Evolutionary conservation across 176 grass and related monocot species (phyloP).

Genomic region (Tuctoria greenei): DNA sequence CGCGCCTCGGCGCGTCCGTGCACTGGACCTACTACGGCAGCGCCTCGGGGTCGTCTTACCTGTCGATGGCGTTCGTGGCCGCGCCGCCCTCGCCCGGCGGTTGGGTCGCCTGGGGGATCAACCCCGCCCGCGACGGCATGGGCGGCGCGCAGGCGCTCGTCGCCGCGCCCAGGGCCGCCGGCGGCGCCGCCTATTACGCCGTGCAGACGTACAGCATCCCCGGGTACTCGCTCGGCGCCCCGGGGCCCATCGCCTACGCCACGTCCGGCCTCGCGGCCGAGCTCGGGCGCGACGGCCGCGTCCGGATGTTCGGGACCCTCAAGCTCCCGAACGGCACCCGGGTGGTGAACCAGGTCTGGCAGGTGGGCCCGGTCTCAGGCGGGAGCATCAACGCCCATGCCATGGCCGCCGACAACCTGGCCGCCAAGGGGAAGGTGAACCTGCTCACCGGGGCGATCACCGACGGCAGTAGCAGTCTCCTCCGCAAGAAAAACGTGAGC

Average conservation of each 20-base stretch:
- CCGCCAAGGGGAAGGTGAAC: constrained; percentile 60
- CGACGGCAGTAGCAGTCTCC: constrained; percentile 15
- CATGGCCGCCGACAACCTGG: not conserved
- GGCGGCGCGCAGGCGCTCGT: constrained; percentile 55
- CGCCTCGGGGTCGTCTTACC: constrained; percentile 31
- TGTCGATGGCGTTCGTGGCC: constrained; percentile 62
- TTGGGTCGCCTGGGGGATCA: constrained; percentile 68
- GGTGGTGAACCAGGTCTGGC: constrained; percentile 75
- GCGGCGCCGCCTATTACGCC: constrained; percentile 44
- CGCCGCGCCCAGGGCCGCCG: constrained; percentile 31
- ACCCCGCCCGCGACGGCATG: constrained; percentile 52
- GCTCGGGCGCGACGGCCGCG: constrained; percentile 43
- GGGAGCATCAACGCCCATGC: constrained; percentile 31
- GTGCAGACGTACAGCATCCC: constrained; percentile 56
- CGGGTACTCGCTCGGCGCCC: not conserved
- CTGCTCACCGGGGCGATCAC: constrained; percentile 47
- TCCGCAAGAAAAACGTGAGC: constrained; percentile 68
- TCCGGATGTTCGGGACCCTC: constrained; percentile 57
- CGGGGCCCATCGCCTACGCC: constrained; percentile 21
- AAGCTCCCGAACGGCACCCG: constrained; percentile 40
- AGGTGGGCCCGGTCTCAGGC: constrained; percentile 27
- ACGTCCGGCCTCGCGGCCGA: constrained; percentile 53
- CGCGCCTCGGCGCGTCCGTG: constrained; percentile 53
- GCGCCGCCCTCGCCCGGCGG: constrained; percentile 36
- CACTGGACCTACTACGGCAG: constrained; percentile 65